These are phyloP conservation scores for Botryosphaeria agaves DNA, from an alignment of 2,329 filamentous ascomycete genomes.

Conservation along the genomic window DNA sequence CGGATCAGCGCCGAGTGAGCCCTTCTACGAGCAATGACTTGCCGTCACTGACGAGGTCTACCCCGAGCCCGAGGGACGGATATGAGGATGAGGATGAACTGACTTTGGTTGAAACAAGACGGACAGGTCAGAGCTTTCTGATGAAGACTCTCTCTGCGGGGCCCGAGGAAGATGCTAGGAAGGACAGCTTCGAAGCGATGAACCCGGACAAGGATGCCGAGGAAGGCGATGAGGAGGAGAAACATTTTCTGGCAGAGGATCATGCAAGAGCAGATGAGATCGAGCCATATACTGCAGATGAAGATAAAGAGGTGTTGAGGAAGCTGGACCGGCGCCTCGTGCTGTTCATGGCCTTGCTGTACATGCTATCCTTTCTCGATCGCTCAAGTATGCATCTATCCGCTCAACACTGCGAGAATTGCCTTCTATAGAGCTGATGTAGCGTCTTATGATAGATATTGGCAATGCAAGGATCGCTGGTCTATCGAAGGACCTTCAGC, in stretches of 20 bases:
- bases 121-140: too few species aligned
- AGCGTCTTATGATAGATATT: not conserved
- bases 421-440: not conserved
- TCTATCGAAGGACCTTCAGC: constrained; percentile 32
- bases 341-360: constrained; percentile 64
- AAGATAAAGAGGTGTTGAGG: constrained; percentile 52
- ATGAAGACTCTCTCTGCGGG: too few species aligned
- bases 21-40: too few species aligned
- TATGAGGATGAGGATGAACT: too few species aligned
- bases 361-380: constrained; percentile 73
- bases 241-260: too few species aligned
- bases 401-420: constrained; percentile 4
- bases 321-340: constrained; percentile 68
- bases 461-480: constrained; percentile 45
- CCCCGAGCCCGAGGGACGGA: too few species aligned
- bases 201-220: constrained; percentile 22
- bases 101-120: too few species aligned
- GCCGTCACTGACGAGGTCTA: too few species aligned
- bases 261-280: too few species aligned
- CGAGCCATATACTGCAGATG: constrained; percentile 43
- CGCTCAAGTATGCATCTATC: constrained; percentile 47
- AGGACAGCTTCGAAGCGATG: too few species aligned
- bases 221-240: constrained; percentile 21
- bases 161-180: too few species aligned
- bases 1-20: too few species aligned